Conservation (phyloP, 208 protist species). For the Borovskyia barvae region DNA sequence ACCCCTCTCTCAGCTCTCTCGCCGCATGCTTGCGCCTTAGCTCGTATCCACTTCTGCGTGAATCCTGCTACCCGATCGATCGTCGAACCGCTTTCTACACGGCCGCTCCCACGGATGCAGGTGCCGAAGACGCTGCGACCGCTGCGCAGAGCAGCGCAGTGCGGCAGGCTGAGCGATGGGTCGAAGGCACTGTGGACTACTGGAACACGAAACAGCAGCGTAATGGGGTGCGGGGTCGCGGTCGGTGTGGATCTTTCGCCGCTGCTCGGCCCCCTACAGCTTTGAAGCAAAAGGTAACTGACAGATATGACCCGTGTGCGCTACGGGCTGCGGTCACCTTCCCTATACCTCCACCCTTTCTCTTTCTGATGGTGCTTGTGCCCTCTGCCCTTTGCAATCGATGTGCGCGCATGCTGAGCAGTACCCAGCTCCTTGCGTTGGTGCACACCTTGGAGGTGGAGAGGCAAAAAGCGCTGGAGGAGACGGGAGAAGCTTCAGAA, state of each 20-base stretch:
- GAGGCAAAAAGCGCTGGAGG: not conserved
- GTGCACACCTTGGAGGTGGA: conserved; percentile 30
- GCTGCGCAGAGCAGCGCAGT: not conserved
- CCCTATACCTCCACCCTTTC: conserved; percentile 36
- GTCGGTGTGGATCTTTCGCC: too few species aligned
- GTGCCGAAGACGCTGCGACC: not conserved
- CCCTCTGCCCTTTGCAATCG: conserved; percentile 23
- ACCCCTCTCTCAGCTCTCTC: too few species aligned
- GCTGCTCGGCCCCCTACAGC: too few species aligned
- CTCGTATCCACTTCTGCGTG: conserved; percentile 24
- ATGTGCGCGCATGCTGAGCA: conserved; percentile 31
- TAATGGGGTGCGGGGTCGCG: not conserved
- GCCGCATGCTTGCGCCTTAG: conserved; percentile 8
- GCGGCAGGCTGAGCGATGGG: conserved; percentile 33
- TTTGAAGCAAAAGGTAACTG: too few species aligned
- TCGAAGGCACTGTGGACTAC: conserved; percentile 25
- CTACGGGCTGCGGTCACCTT: conserved; percentile 13
- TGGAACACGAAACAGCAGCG: conserved; percentile 10
- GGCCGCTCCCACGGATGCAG: not conserved
- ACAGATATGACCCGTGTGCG: conserved; percentile 6
- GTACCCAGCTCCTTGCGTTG: conserved; percentile 26
- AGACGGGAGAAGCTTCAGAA: not conserved
- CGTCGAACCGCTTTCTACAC: conserved; percentile 12
- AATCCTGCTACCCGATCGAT: conserved; percentile 24
- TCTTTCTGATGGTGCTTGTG: conserved; percentile 46